Base-by-base conservation (phyloP, 805 yeast genomes). In the Ogataea trehalophila region DNA sequence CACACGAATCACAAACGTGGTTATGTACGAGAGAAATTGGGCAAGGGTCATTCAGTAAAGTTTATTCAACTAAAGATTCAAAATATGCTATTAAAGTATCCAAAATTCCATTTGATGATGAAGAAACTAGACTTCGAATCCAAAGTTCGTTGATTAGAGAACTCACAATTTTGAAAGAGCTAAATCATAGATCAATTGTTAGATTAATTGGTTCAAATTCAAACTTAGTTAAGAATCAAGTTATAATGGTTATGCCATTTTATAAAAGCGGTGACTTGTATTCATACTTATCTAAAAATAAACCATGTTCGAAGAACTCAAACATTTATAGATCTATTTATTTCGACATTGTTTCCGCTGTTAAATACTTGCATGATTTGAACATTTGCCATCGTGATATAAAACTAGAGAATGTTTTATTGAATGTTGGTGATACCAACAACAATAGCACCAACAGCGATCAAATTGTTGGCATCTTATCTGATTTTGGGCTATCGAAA, bases 401-500 rank as follows among this genome's bases (percentile, higher is more conserved):
- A 56, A 94, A 94, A 68, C 72, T 92, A 40, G 99, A 94, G 58
- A 94, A 90, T 58, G 72, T 89, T 2, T 65, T 89, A n/a, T 60
- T 75, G 17, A 26, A 26, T 13, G 67, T 11, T 46, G 53, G 13
- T 3, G 18, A 37, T 5, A 33, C 37, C 6, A 42, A 37, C 5
- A 44, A 22, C 13, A 26, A 16, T 8, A 39, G 33, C 11, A 34
- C 42, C 15, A 33, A 35, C 11, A 22, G 33, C 23, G 20, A 51
- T 43, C 17, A 41, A 59, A 59, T 45, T 49, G 50, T 82, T 16
- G 79, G 81, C 2, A 82, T 80, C 15, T 64, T 90, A 33, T 83
- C 95, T 0, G 99, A 94, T 70, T 85, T 94, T 67, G 99, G 99
- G 0, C 74, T 94, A 26, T 84, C 96, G 11, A 83, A 89, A 56